phyloP scores from a whole-genome alignment of 108 stramenopile species.

The Skeletonema menzelii region DNA sequence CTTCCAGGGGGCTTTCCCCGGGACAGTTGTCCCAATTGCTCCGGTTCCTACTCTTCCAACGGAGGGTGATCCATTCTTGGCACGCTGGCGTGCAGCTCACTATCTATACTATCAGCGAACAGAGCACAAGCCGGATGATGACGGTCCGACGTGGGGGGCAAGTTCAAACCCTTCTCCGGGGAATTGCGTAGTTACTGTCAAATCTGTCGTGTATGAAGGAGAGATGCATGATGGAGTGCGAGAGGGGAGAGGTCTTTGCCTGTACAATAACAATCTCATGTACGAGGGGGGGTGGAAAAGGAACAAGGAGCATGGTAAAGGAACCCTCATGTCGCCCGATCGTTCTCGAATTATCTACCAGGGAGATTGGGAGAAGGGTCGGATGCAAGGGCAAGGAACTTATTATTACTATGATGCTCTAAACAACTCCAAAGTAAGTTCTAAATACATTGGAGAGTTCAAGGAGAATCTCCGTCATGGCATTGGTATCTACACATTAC shows the following conservation, averaged over 20 bases:
- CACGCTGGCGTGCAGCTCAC: conserved; percentile 83
- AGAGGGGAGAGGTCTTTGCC: conserved; percentile 80
- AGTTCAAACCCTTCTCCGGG: conserved; percentile 3
- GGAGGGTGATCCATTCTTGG: conserved; percentile 66
- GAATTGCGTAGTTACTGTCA: conserved; percentile 44
- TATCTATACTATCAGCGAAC: conserved; percentile 78
- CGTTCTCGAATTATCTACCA: conserved; percentile 74
- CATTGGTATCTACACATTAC: conserved; percentile 67
- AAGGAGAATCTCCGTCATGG: conserved; percentile 81
- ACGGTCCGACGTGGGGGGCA: conserved; percentile 6
- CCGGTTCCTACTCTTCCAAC: conserved; percentile 49
- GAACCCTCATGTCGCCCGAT: conserved; percentile 75
- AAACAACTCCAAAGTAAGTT: conserved; percentile 9
- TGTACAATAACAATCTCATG: conserved; percentile 75
- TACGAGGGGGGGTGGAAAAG: conserved; percentile 90
- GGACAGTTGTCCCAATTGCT: conserved; percentile 7
- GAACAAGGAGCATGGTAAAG: conserved; percentile 87
- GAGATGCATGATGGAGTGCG: conserved; percentile 77
- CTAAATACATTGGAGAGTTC: conserved; percentile 85
- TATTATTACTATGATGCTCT: conserved; percentile 67
- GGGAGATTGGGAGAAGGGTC: conserved; percentile 86
- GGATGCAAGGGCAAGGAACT: conserved; percentile 80
- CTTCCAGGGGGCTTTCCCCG: not conserved
- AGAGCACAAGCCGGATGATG: conserved; percentile 27
- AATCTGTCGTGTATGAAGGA: conserved; percentile 85